These are phyloP conservation scores for Salix suchowensis DNA, from an alignment of 345 rosid species.

Conservation along the genomic window DNA sequence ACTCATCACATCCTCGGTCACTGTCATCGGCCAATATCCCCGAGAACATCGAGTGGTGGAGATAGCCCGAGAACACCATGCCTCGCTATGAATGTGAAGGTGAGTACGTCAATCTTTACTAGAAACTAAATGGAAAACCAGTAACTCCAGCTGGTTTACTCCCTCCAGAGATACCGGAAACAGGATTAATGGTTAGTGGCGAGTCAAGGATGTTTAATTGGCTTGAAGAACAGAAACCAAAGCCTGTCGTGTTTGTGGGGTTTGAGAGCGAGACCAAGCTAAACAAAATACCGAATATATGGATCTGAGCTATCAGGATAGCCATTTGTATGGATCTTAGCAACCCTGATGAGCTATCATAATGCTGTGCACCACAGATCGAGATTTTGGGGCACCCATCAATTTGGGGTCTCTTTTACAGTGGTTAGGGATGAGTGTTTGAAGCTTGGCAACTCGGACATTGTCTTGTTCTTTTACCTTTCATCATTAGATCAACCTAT, in stretches of 20 bases:
- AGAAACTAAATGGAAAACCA: background rate
- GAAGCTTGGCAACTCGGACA: conserved; percentile 23
- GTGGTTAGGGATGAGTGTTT: conserved; percentile 22
- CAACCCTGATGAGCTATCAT: conserved; percentile 3
- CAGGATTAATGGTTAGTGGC: background rate
- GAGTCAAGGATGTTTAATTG: conserved; percentile 9
- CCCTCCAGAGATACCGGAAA: conserved; percentile 4
- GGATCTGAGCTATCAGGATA: conserved; percentile 25
- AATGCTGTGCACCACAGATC: conserved; percentile 14
- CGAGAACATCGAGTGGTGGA: too few species aligned
- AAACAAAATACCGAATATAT: conserved; percentile 8
- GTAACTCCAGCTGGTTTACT: conserved; percentile 28
- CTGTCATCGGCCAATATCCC: too few species aligned
- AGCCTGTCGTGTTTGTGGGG: conserved; percentile 23
- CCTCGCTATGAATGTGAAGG: conserved; percentile 14
- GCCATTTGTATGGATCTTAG: conserved; percentile 29
- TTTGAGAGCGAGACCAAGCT: conserved; percentile 28
- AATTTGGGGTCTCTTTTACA: conserved; percentile 24
- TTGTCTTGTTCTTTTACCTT: conserved; percentile 15
- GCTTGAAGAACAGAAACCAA: conserved; percentile 17
- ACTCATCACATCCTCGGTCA: too few species aligned
- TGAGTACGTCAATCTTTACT: conserved; percentile 1
- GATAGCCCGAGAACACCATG: too few species aligned
- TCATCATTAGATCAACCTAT: conserved; percentile 20
- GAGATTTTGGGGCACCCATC: conserved; percentile 21